Evolutionary conservation across 805 yeast species (phyloP).

Genomic region (Wickerhamia fluorescens): DNA sequence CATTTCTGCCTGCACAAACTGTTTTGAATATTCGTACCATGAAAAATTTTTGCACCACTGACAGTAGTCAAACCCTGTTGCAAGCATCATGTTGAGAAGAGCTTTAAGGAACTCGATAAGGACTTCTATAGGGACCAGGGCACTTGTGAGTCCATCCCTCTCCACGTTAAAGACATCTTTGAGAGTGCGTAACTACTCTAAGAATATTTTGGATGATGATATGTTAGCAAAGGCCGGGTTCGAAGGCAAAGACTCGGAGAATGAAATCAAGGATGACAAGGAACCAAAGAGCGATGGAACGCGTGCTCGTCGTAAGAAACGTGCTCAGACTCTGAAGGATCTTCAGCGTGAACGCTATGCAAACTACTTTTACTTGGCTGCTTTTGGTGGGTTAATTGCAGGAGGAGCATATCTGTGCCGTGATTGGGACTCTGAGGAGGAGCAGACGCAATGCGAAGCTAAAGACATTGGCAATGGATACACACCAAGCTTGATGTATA

Average conservation of each 20-base stretch:
- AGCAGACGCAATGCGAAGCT: slow-evolving; percentile 44
- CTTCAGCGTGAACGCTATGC: slow-evolving; percentile 78
- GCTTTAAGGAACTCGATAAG: too few species aligned
- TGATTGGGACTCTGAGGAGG: slow-evolving; percentile 79
- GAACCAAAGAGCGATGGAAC: slow-evolving; percentile 8
- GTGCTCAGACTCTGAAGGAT: slow-evolving; percentile 59
- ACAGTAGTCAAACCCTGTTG: too few species aligned
- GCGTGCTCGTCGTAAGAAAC: slow-evolving; percentile 16
- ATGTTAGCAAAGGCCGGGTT: slow-evolving; percentile 79
- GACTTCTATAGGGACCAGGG: too few species aligned
- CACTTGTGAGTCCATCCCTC: too few species aligned
- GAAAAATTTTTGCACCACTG: too few species aligned
- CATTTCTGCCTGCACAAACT: too few species aligned
- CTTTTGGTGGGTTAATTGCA: slow-evolving; percentile 46
- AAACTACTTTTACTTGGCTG: slow-evolving; percentile 58
- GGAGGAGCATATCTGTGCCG: slow-evolving; percentile 66
- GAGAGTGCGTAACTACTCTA: too few species aligned
- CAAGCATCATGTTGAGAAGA: too few species aligned
- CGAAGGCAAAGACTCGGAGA: slow-evolving; percentile 33
- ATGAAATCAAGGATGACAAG: slow-evolving; percentile 9
- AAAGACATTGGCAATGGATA: slow-evolving; percentile 60
- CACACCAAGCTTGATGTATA: slow-evolving; percentile 56
- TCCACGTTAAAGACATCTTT: too few species aligned
- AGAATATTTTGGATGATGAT: slow-evolving; percentile 75
- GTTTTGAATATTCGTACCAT: too few species aligned